Base-by-base conservation (phyloP, 2,329 filamentous ascomycete species). In the Colletotrichum sidae region DNA sequence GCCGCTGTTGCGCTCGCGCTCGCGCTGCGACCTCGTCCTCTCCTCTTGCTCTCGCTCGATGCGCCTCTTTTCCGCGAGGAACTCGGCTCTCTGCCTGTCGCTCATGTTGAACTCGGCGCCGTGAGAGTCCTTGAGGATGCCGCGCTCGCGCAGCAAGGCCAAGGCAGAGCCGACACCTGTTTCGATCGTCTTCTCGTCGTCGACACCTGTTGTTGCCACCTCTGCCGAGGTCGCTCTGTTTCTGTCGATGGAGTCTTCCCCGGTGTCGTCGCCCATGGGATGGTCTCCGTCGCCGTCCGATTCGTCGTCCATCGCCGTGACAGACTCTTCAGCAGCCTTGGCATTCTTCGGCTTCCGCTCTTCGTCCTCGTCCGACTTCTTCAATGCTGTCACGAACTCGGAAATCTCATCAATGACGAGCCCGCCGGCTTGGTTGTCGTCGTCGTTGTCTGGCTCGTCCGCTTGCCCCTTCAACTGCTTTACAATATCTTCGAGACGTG, bases 371-470 rank as follows among this genome's bases (percentile, higher is more conserved):
- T 83, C 85, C 12, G 90, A 88, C 64, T 90, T 91, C 73, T 90
- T 91, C 60, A 99, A 79, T 59, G 93, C 93, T 34, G 94, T 91
- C 37, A 99, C 92, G 72, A 99, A 99, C 72, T 97, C 94, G 0
- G 94, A 94, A 1, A 95, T 97, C 74, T 97, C 96, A 67, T 97
- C 95, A 62, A 99, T 94, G n/a, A 97, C 87, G 2, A 99, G 82
- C 2, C 94, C 95, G 37, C 79, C 80, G 34, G 25, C 25, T 25
- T 25, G 25, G 25, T 73, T 76, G 7, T 72, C 71, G 2, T 82
- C 82, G 39, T 81, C 80, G 55, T 86, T 83, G 46, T 84, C 82
- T 9, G 78, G 73, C 4, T 87, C 82, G 0, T 85, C 80, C 33
- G 85, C 85, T 54, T 90, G 88, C 37, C 89, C 86, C 17, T 88